Percentiles rank a stretch among this genome's conserved stretches.
phyloP scores from a whole-genome alignment of 2,329 filamentous ascomycete genomes.

The Sclerotiophoma versabilis region DNA sequence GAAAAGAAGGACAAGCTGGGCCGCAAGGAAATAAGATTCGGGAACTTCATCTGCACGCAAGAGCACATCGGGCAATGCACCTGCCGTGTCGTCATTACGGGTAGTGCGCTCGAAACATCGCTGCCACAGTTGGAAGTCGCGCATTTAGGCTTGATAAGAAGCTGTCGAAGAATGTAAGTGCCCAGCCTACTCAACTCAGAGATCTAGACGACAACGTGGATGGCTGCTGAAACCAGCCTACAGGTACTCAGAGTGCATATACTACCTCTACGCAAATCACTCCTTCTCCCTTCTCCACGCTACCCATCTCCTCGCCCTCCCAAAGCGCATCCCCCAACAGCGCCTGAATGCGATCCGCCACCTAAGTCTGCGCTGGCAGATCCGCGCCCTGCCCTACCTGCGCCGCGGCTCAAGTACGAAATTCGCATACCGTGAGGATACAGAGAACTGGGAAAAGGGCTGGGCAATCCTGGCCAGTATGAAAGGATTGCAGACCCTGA shows the following conservation, averaged over 20 bases:
- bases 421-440: constrained; percentile 46
- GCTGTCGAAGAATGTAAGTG: constrained; percentile 40
- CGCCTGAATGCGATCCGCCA: constrained; percentile 38
- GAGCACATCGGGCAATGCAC: constrained; percentile 24
- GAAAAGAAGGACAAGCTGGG: constrained; percentile 27
- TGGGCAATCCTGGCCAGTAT: constrained; percentile 40
- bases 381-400: constrained; percentile 44
- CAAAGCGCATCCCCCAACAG: constrained; percentile 32
- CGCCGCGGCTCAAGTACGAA: constrained; percentile 29
- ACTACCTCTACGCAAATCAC: constrained; percentile 39
- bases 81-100: constrained; percentile 42
- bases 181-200: background rate
- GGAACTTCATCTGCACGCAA: constrained; percentile 42
- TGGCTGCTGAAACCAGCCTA: no score
- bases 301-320: constrained; percentile 45
- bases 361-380: constrained; percentile 42
- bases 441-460: constrained; percentile 40
- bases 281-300: constrained; percentile 45
- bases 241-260: constrained; percentile 44
- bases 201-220: no score
- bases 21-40: constrained; percentile 24
- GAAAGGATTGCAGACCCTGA: constrained; percentile 34
- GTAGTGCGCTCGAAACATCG: constrained; percentile 12
- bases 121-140: constrained; percentile 9
- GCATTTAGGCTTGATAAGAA: constrained; percentile 25